A percentile compares a stretch with the other conserved stretches of the same genome.
These are phyloP conservation scores for Magnolia officinalis DNA, from an alignment of 164 flowering plant genomes.

Conservation along the genomic window DNA sequence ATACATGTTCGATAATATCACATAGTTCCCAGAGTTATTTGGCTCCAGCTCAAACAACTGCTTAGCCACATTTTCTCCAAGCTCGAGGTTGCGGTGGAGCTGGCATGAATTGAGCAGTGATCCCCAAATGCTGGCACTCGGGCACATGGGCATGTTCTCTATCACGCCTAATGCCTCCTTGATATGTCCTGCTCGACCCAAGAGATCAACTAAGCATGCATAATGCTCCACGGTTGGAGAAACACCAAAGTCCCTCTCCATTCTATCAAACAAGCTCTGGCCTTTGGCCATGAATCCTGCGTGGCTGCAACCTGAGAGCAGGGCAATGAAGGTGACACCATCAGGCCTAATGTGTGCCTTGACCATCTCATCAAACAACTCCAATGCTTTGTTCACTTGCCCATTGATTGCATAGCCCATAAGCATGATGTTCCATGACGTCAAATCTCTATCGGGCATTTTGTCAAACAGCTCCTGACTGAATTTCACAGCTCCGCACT, in stretches of 20 bases:
- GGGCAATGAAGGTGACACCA: slow-evolving; percentile 35
- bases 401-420: slow-evolving; percentile 43
- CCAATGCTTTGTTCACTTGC: slow-evolving; percentile 19
- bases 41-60: slow-evolving; percentile 23
- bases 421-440: slow-evolving; percentile 39
- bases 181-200: slow-evolving; percentile 35
- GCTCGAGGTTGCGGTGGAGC: slow-evolving; percentile 33
- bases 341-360: slow-evolving; percentile 22
- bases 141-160: slow-evolving; percentile 54
- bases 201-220: slow-evolving; percentile 43
- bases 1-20: slow-evolving; percentile 19
- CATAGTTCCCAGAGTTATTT: slow-evolving; percentile 14
- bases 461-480: slow-evolving; percentile 29
- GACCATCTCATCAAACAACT: slow-evolving; percentile 36
- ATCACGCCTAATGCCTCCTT: slow-evolving; percentile 40
- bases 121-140: slow-evolving; percentile 64
- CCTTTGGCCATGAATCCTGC: slow-evolving; percentile 30
- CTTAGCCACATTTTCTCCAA: slow-evolving; percentile 51
- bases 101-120: slow-evolving; percentile 59
- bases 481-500: slow-evolving; percentile 36
- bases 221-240: slow-evolving; percentile 36
- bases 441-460: slow-evolving; percentile 27
- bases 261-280: slow-evolving; percentile 25
- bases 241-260: slow-evolving; percentile 31
- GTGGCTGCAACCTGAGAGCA: slow-evolving; percentile 46